Percentiles rank a stretch among this genome's conserved stretches.
These are phyloP conservation scores for Dillenia suffruticosa DNA, from an alignment of 164 flowering plant genomes.

Conservation along the genomic window DNA sequence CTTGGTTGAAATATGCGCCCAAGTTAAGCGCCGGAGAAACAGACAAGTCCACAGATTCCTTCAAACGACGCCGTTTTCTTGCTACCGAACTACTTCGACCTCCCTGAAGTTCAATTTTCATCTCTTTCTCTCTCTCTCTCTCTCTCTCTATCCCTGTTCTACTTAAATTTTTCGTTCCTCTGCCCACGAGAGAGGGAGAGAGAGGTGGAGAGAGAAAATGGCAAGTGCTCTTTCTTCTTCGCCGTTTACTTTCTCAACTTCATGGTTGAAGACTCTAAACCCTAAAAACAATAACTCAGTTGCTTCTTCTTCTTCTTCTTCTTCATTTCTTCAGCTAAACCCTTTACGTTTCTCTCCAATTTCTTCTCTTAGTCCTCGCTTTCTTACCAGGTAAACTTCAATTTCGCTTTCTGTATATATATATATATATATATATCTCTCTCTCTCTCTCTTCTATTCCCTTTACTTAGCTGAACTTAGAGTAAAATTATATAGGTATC, in stretches of 20 bases:
- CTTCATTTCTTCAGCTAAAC: constrained; percentile 6
- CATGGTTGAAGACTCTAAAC: constrained; percentile 11
- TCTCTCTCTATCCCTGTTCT: no score
- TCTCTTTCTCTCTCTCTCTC: no score
- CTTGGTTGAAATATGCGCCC: no score
- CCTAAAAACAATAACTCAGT: constrained; percentile 5
- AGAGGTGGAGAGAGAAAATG: constrained; percentile 15
- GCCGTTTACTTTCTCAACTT: constrained; percentile 14
- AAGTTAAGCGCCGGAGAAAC: no score
- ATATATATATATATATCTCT: no score
- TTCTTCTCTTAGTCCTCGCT: background rate
- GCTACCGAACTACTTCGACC: no score
- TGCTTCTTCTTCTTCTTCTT: constrained; percentile 11
- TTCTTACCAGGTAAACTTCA: no score
- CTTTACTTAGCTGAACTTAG: background rate
- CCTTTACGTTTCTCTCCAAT: background rate
- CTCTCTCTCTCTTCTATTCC: background rate
- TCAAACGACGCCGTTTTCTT: no score
- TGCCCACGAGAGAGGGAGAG: constrained; percentile 4
- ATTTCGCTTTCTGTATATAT: no score
- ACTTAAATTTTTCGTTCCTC: no score
- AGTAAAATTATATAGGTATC: background rate
- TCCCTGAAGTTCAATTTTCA: no score
- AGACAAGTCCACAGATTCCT: no score
- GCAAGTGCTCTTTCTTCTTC: constrained; percentile 19